Conservation (phyloP, 2,329 filamentous ascomycete species). For the Capronia coronata region DNA sequence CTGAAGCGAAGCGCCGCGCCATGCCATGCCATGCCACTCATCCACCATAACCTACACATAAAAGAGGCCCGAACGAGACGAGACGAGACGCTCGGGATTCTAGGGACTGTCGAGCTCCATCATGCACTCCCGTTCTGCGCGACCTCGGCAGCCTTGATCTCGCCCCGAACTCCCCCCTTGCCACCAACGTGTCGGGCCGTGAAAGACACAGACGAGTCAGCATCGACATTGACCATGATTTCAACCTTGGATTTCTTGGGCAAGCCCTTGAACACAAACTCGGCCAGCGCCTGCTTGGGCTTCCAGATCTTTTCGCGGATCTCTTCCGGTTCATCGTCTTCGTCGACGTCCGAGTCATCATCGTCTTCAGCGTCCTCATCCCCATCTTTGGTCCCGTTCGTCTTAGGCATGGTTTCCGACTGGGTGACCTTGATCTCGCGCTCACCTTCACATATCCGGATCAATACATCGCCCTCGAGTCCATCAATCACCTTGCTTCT, state of each 20-base stretch:
- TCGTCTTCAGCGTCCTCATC: conserved; percentile 58
- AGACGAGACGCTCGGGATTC: background rate
- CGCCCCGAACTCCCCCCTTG: conserved; percentile 73
- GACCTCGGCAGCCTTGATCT: conserved; percentile 40
- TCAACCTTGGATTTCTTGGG: conserved; percentile 90
- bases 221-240: conserved; percentile 80
- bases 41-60: background rate
- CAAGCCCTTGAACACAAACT: conserved; percentile 73
- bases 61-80: background rate
- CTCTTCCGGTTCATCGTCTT: conserved; percentile 78
- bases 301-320: conserved; percentile 88
- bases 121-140: conserved; percentile 33
- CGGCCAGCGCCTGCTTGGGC: conserved; percentile 71
- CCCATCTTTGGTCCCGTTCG: conserved; percentile 51
- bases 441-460: conserved; percentile 81
- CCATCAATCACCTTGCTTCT: conserved; percentile 71
- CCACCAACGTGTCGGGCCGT: conserved; percentile 79
- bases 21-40: background rate
- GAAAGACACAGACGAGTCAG: conserved; percentile 71
- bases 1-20: background rate
- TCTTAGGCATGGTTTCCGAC: conserved; percentile 62
- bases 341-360: conserved; percentile 45
- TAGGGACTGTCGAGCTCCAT: background rate
- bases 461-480: conserved; percentile 76
- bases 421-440: conserved; percentile 92